phyloP scores from a whole-genome alignment of 306 rosid species.

The Cucurbita ficifolia region DNA sequence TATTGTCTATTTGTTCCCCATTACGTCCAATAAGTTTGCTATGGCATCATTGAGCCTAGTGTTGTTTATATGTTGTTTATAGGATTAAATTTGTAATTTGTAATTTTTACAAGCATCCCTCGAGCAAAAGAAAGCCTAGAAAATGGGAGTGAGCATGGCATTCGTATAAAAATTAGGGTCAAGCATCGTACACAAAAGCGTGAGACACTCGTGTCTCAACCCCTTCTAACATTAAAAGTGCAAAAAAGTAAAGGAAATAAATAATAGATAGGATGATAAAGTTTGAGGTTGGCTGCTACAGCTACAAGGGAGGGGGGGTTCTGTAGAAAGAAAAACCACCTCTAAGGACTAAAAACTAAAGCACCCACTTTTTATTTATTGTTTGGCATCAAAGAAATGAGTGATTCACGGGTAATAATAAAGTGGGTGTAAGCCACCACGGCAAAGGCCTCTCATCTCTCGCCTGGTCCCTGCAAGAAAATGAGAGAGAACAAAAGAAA shows the following conservation, averaged over 20 bases:
- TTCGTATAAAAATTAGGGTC: neutral
- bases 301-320: neutral
- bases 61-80: no score
- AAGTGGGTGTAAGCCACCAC: neutral
- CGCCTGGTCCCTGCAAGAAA: neutral
- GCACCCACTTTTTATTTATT: neutral
- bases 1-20: no score
- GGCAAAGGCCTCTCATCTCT: neutral
- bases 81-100: neutral
- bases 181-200: neutral
- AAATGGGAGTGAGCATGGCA: neutral
- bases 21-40: no score
- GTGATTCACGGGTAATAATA: neutral
- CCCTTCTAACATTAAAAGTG: neutral
- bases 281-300: neutral
- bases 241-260: neutral
- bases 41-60: no score
- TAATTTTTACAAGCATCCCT: neutral
- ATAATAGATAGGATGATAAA: neutral
- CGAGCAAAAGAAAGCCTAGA: neutral
- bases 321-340: neutral
- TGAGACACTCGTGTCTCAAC: neutral
- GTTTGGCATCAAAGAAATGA: neutral
- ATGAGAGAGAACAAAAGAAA: neutral
- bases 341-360: neutral